phyloP scores from a whole-genome alignment of 2,329 filamentous ascomycete species.

The Penicillium corylophilum region DNA sequence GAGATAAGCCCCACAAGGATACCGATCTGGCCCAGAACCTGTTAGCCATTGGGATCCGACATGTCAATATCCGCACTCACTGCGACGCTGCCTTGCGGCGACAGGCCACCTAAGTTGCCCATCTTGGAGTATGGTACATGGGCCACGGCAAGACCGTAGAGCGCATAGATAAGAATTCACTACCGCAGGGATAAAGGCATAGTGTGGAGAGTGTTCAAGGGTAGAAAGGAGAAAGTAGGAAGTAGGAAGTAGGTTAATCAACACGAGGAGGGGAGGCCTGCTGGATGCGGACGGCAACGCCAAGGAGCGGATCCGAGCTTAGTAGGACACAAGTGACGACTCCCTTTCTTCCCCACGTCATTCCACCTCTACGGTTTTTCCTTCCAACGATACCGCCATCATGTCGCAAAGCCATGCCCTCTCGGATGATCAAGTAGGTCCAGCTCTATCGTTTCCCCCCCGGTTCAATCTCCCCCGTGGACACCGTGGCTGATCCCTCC shows the following conservation, averaged over 20 bases:
- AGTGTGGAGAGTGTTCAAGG: conserved; percentile 4
- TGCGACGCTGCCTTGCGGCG: conserved; percentile 73
- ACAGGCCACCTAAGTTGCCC: conserved; percentile 72
- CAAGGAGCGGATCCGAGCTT: conserved; percentile 19
- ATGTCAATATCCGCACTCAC: conserved; percentile 48
- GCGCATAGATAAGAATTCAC: conserved; percentile 7
- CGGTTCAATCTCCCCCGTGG: not conserved
- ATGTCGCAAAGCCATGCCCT: conserved; percentile 95
- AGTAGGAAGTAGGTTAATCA: not conserved
- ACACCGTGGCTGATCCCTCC: conserved; percentile 12
- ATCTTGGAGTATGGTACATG: conserved; percentile 51
- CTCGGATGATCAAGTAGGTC: conserved; percentile 88
- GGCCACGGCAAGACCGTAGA: conserved; percentile 26
- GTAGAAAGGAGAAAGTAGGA: conserved; percentile 1
- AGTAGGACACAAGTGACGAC: conserved; percentile 19
- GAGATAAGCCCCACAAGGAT: conserved; percentile 91
- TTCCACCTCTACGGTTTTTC: conserved; percentile 12
- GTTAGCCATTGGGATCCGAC: conserved; percentile 14
- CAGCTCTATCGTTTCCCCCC: conserved; percentile 1
- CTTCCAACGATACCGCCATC: conserved; percentile 47
- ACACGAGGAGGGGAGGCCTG: conserved; percentile 7
- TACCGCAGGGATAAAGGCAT: conserved; percentile 24
- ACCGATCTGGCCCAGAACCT: conserved; percentile 63
- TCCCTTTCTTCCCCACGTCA: conserved; percentile 23
- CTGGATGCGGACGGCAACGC: conserved; percentile 25